A percentile compares a stretch with the other conserved stretches of the same genome.
These are phyloP conservation scores for Coprinopsis sp. DNA, from an alignment of 768 basidiomycete species.

Conservation along the genomic window DNA sequence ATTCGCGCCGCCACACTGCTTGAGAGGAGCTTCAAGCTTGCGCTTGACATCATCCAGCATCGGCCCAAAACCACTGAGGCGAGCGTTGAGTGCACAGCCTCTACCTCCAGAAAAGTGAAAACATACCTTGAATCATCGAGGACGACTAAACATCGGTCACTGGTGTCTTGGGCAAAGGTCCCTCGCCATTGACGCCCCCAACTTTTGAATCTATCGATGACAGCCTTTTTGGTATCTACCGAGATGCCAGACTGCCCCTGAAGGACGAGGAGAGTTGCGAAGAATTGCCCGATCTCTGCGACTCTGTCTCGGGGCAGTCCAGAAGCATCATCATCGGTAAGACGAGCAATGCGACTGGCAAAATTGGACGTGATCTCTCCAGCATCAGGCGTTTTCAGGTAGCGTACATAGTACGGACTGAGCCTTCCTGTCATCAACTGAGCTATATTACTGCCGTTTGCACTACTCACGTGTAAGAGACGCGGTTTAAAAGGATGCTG, in stretches of 20 bases:
- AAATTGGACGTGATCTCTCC: slow-evolving; percentile 32
- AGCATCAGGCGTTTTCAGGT: slow-evolving; percentile 25
- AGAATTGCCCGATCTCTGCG: slow-evolving; percentile 34
- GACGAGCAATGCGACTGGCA: slow-evolving; percentile 29
- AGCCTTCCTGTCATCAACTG: no score
- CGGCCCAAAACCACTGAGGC: slow-evolving; percentile 21
- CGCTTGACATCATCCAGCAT: slow-evolving; percentile 26
- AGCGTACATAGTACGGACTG: slow-evolving; percentile 41
- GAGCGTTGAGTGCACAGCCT: not conserved
- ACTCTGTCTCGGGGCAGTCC: slow-evolving; percentile 22
- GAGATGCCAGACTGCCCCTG: slow-evolving; percentile 31
- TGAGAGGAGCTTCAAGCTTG: slow-evolving; percentile 25
- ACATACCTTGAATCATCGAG: slow-evolving; percentile 18
- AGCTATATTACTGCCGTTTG: not conserved
- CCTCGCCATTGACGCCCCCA: slow-evolving; percentile 28
- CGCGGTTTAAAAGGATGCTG: slow-evolving; percentile 27
- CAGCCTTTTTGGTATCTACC: slow-evolving; percentile 25
- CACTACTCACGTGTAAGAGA: slow-evolving; percentile 30
- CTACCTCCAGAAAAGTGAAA: slow-evolving; percentile 1
- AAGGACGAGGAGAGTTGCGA: slow-evolving; percentile 34
- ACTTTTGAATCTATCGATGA: slow-evolving; percentile 27
- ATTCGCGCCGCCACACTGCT: slow-evolving; percentile 26
- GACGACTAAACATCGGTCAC: slow-evolving; percentile 31
- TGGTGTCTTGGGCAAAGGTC: slow-evolving; percentile 27
- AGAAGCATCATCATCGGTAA: slow-evolving; percentile 14